A percentile compares a stretch with the other conserved stretches of the same genome.
Evolutionary conservation across 192 early-diverging fungal genomes (phyloP).

Genomic region (Mortierella alpina): DNA sequence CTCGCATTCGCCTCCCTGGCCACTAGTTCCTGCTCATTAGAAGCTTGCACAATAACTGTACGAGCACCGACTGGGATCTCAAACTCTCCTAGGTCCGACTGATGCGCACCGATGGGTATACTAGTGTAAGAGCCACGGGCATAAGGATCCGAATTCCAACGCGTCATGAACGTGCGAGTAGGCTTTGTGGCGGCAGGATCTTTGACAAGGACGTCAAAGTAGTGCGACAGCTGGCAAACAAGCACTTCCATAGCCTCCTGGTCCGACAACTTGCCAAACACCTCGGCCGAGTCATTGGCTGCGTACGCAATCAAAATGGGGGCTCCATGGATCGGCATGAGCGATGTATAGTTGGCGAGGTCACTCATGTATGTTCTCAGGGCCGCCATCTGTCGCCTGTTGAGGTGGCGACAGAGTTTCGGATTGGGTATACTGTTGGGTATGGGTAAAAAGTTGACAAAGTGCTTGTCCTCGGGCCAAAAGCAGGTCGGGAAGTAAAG

Average conservation of each 20-base stretch:
- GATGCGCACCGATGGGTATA: conserved; percentile 51
- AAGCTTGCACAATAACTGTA: neutral
- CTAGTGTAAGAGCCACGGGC: conserved; percentile 59
- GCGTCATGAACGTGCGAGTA: conserved; percentile 47
- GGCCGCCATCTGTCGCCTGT: conserved; percentile 39
- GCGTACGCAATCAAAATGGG: conserved; percentile 48
- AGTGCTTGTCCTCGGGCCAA: conserved; percentile 49
- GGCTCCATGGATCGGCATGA: conserved; percentile 47
- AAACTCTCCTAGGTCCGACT: conserved; percentile 55
- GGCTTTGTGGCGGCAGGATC: conserved; percentile 12
- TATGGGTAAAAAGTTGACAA: conserved; percentile 51
- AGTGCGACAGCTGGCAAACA: conserved; percentile 45
- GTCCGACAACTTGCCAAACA: conserved; percentile 42
- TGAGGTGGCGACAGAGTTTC: conserved; percentile 41
- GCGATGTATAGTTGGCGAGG: conserved; percentile 43
- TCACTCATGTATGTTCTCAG: conserved; percentile 45
- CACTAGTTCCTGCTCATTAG: neutral
- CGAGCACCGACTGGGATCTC: conserved; percentile 49
- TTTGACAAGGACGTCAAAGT: conserved; percentile 25
- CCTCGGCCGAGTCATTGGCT: conserved; percentile 42
- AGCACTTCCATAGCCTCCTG: conserved; percentile 42
- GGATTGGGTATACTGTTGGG: conserved; percentile 37
- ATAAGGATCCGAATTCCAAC: conserved; percentile 59
- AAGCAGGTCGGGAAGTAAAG: conserved; percentile 44
- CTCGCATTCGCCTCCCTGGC: neutral